Percentiles rank a stretch among this genome's conserved stretches.
phyloP scores from a whole-genome alignment of 202 grass and related monocot genomes.

The Carex sylvatica region DNA sequence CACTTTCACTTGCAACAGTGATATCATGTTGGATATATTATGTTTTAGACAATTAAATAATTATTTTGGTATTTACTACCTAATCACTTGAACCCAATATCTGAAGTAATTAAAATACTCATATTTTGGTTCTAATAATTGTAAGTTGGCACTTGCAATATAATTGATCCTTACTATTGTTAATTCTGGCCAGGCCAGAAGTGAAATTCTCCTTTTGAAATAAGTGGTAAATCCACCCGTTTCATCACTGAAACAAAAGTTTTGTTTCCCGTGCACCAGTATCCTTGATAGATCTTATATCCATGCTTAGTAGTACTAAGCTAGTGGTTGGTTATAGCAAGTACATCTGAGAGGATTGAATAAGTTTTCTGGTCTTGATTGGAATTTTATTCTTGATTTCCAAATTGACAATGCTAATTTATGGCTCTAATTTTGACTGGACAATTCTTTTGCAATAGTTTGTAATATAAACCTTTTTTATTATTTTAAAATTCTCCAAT shows the following conservation, averaged over 20 bases:
- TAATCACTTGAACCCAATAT: not conserved
- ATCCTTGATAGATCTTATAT: too few relatives aligned
- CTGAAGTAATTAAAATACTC: not conserved
- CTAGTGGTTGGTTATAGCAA: not conserved
- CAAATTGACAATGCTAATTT: not conserved
- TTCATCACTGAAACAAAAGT: too few relatives aligned
- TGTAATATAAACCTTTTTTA: not conserved
- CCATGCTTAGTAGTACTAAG: too few relatives aligned
- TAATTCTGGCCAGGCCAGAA: not conserved
- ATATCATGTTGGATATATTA: not conserved
- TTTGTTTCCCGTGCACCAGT: too few relatives aligned
- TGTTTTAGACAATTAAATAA: not conserved
- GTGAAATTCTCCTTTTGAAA: not conserved
- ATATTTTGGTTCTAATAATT: not conserved
- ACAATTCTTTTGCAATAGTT: not conserved
- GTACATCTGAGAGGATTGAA: not conserved
- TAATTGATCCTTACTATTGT: not conserved
- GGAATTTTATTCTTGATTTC: not conserved
- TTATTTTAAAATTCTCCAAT: not conserved
- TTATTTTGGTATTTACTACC: not conserved
- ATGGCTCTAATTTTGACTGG: not conserved
- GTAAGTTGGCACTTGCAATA: not conserved
- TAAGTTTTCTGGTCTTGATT: not conserved
- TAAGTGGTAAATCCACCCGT: too few relatives aligned
- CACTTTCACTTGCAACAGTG: not conserved